A percentile compares a stretch with the other conserved stretches of the same genome.
Evolutionary conservation across 2,329 filamentous ascomycete genomes (phyloP).

Genomic region (Nothophoma quercina): DNA sequence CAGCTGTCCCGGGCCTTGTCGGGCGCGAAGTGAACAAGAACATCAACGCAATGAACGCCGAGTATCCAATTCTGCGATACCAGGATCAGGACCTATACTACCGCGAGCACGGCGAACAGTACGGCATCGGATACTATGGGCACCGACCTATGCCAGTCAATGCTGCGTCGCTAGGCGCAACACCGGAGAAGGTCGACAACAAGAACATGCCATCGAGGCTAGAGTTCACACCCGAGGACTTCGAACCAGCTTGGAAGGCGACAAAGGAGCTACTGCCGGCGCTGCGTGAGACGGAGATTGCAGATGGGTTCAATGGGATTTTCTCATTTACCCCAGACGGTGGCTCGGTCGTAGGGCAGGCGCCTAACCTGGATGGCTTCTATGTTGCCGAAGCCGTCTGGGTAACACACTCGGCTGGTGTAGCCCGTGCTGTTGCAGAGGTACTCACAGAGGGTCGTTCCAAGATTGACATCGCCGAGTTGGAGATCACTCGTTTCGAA

Average conservation of each 20-base stretch:
- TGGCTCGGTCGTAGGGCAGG: slow-evolving; percentile 65
- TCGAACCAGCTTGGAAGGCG: slow-evolving; percentile 66
- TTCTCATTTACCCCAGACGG: slow-evolving; percentile 73
- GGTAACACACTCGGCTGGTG: slow-evolving; percentile 71
- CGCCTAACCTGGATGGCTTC: slow-evolving; percentile 67
- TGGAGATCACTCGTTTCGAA: slow-evolving; percentile 68
- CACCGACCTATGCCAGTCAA: slow-evolving; percentile 68
- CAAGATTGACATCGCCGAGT: slow-evolving; percentile 64
- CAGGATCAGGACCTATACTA: slow-evolving; percentile 72
- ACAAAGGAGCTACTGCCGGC: slow-evolving; percentile 63
- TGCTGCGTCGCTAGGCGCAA: slow-evolving; percentile 62
- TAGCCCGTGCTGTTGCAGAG: slow-evolving; percentile 67
- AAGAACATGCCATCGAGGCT: slow-evolving; percentile 70
- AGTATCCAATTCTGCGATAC: slow-evolving; percentile 66
- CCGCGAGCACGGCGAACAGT: slow-evolving; percentile 68
- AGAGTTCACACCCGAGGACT: slow-evolving; percentile 66
- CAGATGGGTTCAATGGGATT: slow-evolving; percentile 70
- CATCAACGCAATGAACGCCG: slow-evolving; percentile 59
- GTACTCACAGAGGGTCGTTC: slow-evolving; percentile 65
- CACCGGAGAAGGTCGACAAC: slow-evolving; percentile 63
- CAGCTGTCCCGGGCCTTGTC: slow-evolving; percentile 56
- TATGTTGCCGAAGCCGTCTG: slow-evolving; percentile 71
- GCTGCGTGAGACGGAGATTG: slow-evolving; percentile 60
- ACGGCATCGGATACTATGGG: slow-evolving; percentile 70
- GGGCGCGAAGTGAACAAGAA: slow-evolving; percentile 50